phyloP scores from a whole-genome alignment of 805 yeast species.

The Jamesozyma piceae region DNA sequence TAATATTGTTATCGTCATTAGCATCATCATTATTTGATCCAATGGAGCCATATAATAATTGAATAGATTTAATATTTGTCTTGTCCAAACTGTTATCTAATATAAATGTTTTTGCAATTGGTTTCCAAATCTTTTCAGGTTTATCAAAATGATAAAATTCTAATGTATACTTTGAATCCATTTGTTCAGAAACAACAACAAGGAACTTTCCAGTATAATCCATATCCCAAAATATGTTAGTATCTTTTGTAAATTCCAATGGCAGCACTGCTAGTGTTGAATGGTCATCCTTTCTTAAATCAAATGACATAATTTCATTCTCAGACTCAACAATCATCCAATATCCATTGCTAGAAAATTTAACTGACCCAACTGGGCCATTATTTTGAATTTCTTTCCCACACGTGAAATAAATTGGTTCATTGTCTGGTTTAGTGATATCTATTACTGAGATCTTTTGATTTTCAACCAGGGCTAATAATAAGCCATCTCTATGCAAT shows the following conservation, averaged over 20 bases:
- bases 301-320: constrained; percentile 14
- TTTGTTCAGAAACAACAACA: background rate
- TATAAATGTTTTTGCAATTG: background rate
- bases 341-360: constrained; percentile 26
- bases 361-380: constrained; percentile 9
- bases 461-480: constrained; percentile 22
- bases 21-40: background rate
- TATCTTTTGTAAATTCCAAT: background rate
- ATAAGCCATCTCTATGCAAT: constrained; percentile 33
- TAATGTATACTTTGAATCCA: background rate
- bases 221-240: background rate
- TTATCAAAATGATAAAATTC: constrained; percentile 6
- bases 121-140: constrained; percentile 7
- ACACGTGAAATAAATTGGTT: constrained; percentile 9
- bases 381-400: constrained; percentile 9
- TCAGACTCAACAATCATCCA: constrained; percentile 23
- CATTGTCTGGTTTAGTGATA: constrained; percentile 9
- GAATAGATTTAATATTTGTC: background rate
- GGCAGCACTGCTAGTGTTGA: constrained; percentile 15
- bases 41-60: background rate
- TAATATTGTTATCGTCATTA: background rate
- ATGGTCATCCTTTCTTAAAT: constrained; percentile 20
- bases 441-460: constrained; percentile 8
- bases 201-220: constrained; percentile 5
- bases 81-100: background rate